Base-by-base conservation (phyloP, 2,329 filamentous ascomycete genomes). In the Sordariomycetes sp. region DNA sequence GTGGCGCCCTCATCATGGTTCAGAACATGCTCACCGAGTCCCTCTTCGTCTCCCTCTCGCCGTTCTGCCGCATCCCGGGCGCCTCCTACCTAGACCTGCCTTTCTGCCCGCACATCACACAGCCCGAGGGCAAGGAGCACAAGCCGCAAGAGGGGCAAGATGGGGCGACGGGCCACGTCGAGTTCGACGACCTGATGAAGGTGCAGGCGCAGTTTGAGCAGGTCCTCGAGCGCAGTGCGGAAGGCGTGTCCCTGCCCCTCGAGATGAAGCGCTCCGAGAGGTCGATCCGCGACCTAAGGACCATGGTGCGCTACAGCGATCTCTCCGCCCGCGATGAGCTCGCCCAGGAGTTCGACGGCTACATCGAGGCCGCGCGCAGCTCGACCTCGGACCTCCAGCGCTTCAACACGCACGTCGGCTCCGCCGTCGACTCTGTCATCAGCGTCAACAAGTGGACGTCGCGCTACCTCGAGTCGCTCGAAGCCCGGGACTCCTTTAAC, bases 191-290 rank as follows among this genome's bases (percentile, higher is more conserved):
- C 54, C 77, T 95, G 24, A 87, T 94, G 76, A 78, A 78, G 20
- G 81, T 88, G 1, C 89, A 95, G 69, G 76, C 81, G n/a, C 79
- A 85, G 32, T 90, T 95, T 59, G 88, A 91, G 69, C 81, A 87
- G 59, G 83, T 94, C 1, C 72, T 94, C 3, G 82, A 89, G 63
- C 81, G 83, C 60, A 83, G 82, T 18, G 80, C 83, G 1, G 79
- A 84, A 24, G 82, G 85, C 1, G 81, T 85, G 1, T 83, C 82
- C 1, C 72, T 94, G 3, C 89, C 89, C 0, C 76, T 88, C 63
- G 87, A 90, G 64, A 91, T 94, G 84, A 92, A 90, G 72, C 80
- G 83, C 11, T 85, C 86, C 2, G 88, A 93, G 69, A 77, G 83
- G 2, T 85, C 86, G 1, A 85, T 94, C 40, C 81, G 89, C 48